Percentiles rank a stretch among this genome's conserved stretches.
These are phyloP conservation scores for Fragosphaeria purpurea DNA, from an alignment of 2,329 filamentous ascomycete species.

Conservation along the genomic window DNA sequence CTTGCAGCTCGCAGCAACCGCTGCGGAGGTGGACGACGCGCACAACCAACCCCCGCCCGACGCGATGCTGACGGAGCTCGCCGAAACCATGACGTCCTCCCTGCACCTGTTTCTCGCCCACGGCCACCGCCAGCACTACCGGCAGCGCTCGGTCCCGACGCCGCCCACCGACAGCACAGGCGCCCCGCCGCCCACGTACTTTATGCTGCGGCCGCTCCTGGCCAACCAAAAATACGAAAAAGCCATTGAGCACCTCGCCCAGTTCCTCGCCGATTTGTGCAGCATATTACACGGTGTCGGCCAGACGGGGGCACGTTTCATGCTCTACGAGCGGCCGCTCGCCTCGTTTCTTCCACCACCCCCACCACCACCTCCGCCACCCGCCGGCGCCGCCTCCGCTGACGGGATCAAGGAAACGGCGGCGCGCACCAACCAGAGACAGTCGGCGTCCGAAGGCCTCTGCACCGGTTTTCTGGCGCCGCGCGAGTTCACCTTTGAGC, in stretches of 20 bases:
- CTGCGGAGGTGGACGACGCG: too few relatives aligned
- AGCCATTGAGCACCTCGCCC: slow-evolving; percentile 26
- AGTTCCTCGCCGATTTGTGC: slow-evolving; percentile 34
- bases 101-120: slow-evolving; percentile 70
- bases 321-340: slow-evolving; percentile 11
- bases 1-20: slow-evolving; percentile 34
- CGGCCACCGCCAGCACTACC: slow-evolving; percentile 55
- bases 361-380: slow-evolving; percentile 25
- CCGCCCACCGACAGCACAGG: slow-evolving; percentile 28
- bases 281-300: slow-evolving; percentile 27
- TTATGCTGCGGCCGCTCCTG: slow-evolving; percentile 42
- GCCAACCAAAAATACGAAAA: slow-evolving; percentile 35
- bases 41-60: background rate
- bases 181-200: slow-evolving; percentile 32
- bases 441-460: slow-evolving; percentile 34
- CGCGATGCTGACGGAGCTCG: slow-evolving; percentile 27
- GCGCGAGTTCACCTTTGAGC: slow-evolving; percentile 30
- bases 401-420: slow-evolving; percentile 6
- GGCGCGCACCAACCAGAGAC: slow-evolving; percentile 15
- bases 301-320: slow-evolving; percentile 7
- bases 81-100: slow-evolving; percentile 55
- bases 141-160: slow-evolving; percentile 51
- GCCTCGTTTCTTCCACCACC: slow-evolving; percentile 1
- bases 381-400: slow-evolving; percentile 27
- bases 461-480: slow-evolving; percentile 32